These are phyloP conservation scores for Hypoxylon rickii DNA, from an alignment of 495 filamentous ascomycete species.

Conservation along the genomic window DNA sequence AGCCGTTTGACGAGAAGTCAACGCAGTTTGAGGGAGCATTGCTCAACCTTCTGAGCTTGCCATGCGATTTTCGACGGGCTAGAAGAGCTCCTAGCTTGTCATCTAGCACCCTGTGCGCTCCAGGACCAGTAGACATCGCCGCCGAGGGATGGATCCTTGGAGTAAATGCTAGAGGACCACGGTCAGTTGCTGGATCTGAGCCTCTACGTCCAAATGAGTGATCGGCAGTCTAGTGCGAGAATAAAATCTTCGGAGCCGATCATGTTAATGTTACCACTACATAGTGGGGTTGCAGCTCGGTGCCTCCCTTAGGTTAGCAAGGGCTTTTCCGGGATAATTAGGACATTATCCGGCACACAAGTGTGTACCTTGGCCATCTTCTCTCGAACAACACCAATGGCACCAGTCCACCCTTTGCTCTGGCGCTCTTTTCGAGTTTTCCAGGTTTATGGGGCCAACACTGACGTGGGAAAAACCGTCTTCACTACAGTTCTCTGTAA, in stretches of 20 bases:
- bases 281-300: conserved; percentile 24
- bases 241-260: conserved; percentile 9
- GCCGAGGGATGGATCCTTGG: too few relatives aligned
- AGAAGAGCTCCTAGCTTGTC: conserved; percentile 31
- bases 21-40: conserved; percentile 40
- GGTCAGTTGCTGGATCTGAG: neutral
- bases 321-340: conserved; percentile 14
- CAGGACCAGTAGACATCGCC: too few relatives aligned
- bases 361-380: neutral
- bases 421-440: conserved; percentile 66
- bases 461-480: conserved; percentile 79
- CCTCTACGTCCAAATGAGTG: neutral
- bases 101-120: conserved; percentile 23
- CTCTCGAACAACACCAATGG: conserved; percentile 4
- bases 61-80: conserved; percentile 35
- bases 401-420: conserved; percentile 49
- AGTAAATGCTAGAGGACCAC: neutral
- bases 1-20: conserved; percentile 70
- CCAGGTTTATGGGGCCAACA: conserved; percentile 80
- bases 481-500: conserved; percentile 71
- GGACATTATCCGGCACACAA: conserved; percentile 20
- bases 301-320: neutral
- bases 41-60: conserved; percentile 50
- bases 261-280: conserved; percentile 14
- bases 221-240: neutral